Conservation (phyloP, 2,329 filamentous ascomycete species). For the Aspergillaceae sp. region DNA sequence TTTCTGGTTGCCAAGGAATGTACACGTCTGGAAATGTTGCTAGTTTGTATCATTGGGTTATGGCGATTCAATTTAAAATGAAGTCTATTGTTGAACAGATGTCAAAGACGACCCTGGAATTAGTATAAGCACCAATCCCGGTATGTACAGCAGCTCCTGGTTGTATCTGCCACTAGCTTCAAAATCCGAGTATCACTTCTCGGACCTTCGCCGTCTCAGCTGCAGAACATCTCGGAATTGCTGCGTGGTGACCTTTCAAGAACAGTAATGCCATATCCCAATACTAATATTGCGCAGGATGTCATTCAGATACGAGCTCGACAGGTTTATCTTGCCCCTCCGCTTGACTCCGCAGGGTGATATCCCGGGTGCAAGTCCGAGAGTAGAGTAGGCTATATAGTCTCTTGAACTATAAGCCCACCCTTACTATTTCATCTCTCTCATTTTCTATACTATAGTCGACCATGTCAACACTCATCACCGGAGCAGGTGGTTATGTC, state of each 20-base stretch:
- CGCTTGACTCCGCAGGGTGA: constrained; percentile 7
- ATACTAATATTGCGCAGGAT: constrained; percentile 1
- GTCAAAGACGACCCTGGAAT: no score
- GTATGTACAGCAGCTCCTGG: no score
- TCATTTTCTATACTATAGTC: not conserved
- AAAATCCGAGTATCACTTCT: constrained; percentile 5
- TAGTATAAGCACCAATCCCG: no score
- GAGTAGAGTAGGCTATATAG: not conserved
- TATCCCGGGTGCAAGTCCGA: not conserved
- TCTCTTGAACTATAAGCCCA: not conserved
- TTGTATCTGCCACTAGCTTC: no score
- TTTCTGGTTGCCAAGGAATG: constrained; percentile 13
- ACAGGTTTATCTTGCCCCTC: not conserved
- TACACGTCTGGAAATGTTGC: constrained; percentile 12
- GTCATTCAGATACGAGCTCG: not conserved
- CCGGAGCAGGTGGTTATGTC: constrained; percentile 45
- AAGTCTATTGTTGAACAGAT: not conserved
- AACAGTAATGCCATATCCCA: constrained; percentile 4
- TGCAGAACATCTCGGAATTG: constrained; percentile 18
- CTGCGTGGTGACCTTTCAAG: constrained; percentile 11
- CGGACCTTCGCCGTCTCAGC: constrained; percentile 25
- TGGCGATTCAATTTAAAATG: not conserved
- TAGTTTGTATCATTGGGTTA: not conserved
- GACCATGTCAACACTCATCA: constrained; percentile 40
- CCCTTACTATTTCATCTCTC: not conserved